Base-by-base conservation (phyloP, 169 alveolate species). In the Cryptosporidium felis region DNA sequence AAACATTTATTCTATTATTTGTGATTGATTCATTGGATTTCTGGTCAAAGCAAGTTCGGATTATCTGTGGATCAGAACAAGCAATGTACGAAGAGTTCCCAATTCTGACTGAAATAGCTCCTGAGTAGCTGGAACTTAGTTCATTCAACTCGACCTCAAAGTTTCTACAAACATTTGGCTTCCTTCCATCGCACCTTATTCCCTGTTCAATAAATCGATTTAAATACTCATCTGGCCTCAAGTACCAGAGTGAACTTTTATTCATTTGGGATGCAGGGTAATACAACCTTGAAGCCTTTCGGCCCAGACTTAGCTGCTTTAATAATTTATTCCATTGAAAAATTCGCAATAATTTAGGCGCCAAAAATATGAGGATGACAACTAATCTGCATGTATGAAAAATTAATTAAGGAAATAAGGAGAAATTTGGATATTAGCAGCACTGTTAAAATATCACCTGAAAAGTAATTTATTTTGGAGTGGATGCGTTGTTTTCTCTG, bases 121-220 rank as follows among this genome's bases (percentile, higher is more conserved):
- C 65, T 1, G 46, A 28, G n/a, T 61, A 28, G 12, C 38, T n/a
- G 34, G 65, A 34, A 38, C 74, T 40, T 6, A 53, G 34, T 49
- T 34, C 21, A 16, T 46, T 74, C 38, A 32, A 21, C 21, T 74
- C 74, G 9, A 74, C 10, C 16, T 18, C 28, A 53, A 74, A 53
- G 38, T 38, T 36, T 8, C 85, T 30, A 26, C 74, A 74, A 36
- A 74, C 67, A 34, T 74, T 67, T 18, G 85, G 67, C 28, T 49
- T 74, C n/a, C 85, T 74, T 51, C 85, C 85, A 10, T 74, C 85
- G 23, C 59, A 56, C 34, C 85, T 49, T 32, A 74, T 59, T 1
- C 85, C 85, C 18, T 53, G 51, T 8, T 74, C 85, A n/a, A 74
- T 28, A 49, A 74, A 74, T 12, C 60, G 16, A 23, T 74, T 74